Base-by-base conservation (phyloP, 306 rosid species). In the Benincasa hispida region DNA sequence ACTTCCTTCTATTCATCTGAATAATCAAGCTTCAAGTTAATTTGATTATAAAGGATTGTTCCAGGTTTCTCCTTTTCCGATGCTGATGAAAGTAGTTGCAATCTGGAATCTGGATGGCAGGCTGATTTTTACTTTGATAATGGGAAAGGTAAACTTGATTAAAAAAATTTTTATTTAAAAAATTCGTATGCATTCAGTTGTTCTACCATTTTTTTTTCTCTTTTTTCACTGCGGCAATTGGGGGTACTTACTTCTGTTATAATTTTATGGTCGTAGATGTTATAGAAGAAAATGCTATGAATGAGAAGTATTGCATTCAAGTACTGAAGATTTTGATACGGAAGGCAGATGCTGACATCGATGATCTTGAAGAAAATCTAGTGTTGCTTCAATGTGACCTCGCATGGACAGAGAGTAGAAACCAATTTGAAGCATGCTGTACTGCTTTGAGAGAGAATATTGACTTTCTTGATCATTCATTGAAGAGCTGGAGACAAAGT, bases 281-380 rank as follows among this genome's bases (percentile, higher is more conserved):
- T 59, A 85, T 89, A 45, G 92, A 89, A 83, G 96, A 92, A 84
- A 80, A 83, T 84, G 84, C 83, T 30, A 79, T 87, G 88, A 81
- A 90, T 47, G 85, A 72, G 83, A 84, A 83, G 75, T 85, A 66
- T 58, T 87, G 92, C 65, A 66, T 88, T 74, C 88, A 82, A 78
- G 96, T 87, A 79, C 79, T 90, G 79, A 79, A 82, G 80, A 80
- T 80, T 81, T 84, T 84, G 83, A 80, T 86, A 76, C 77, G 74
- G 69, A 81, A 85, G 72, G 92, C 87, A 3, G 90, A 87, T 74
- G 74, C 41, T 47, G 96, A 90, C 77, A 84, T 89, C 39, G 86
- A 86, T 81, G 92, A 85, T 51, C 93, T 92, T 68, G 90, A 84
- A 76, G 80, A 77, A 57, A 83, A 87, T 73, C 83, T 92, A 41